Percentiles rank a stretch among this genome's conserved stretches.
Evolutionary conservation across 805 yeast genomes (phyloP).

Genomic region (Kazachstania kunashirensis): DNA sequence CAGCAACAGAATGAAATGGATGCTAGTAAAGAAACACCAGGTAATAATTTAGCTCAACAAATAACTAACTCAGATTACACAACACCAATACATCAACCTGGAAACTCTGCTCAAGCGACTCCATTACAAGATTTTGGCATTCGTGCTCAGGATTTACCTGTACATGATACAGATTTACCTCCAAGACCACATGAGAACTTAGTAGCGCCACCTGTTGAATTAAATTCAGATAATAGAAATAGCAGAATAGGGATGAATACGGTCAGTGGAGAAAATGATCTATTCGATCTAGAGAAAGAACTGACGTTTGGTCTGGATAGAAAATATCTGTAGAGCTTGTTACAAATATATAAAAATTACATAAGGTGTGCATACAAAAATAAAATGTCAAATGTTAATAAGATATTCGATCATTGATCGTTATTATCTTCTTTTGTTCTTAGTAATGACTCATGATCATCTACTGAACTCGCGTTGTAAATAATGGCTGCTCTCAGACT

Average conservation of each 20-base stretch:
- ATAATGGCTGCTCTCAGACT: no score
- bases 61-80: slow-evolving; percentile 12
- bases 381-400: no score
- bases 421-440: no score
- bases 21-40: slow-evolving; percentile 1
- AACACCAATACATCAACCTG: slow-evolving; percentile 1
- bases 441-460: no score
- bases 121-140: slow-evolving; percentile 35
- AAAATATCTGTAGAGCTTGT: slow-evolving; percentile 22
- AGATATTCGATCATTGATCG: no score
- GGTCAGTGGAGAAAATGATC: slow-evolving; percentile 16
- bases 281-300: slow-evolving; percentile 51
- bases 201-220: slow-evolving; percentile 17
- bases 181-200: slow-evolving; percentile 53
- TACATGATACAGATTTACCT: slow-evolving; percentile 39
- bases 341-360: not conserved
- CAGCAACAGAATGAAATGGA: slow-evolving; percentile 10
- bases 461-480: no score
- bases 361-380: no score
- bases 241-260: not conserved
- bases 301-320: slow-evolving; percentile 61
- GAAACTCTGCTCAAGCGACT: slow-evolving; percentile 3
- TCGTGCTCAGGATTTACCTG: slow-evolving; percentile 36
- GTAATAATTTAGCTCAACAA: slow-evolving; percentile 12
- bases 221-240: slow-evolving; percentile 4